Evolutionary conservation across 352 stramenopile genomes (phyloP).

Genomic region (Phytophthora ramorum): DNA sequence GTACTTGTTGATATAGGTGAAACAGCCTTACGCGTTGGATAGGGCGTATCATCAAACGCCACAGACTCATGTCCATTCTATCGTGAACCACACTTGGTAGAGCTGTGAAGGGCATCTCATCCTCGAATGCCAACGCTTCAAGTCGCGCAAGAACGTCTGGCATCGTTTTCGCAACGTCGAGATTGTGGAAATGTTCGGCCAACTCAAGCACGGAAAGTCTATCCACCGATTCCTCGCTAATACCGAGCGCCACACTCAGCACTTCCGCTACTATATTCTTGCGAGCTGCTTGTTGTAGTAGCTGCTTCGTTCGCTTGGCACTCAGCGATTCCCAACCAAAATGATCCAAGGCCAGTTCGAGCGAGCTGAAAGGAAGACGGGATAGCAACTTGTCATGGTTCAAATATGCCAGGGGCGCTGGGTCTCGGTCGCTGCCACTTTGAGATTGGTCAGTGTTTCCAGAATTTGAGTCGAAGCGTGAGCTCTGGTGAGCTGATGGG

Average conservation of each 20-base stretch:
- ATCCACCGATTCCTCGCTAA: slow-evolving; percentile 11
- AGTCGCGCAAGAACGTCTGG: slow-evolving; percentile 11
- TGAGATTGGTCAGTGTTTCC: slow-evolving; percentile 12
- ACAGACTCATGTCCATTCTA: slow-evolving; percentile 42
- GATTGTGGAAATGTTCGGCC: slow-evolving; percentile 18
- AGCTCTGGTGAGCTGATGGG: slow-evolving; percentile 3
- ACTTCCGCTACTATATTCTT: slow-evolving; percentile 6
- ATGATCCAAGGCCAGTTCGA: slow-evolving; percentile 26
- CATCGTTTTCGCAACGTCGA: slow-evolving; percentile 8
- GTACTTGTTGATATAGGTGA: slow-evolving; percentile 35
- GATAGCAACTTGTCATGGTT: slow-evolving; percentile 1
- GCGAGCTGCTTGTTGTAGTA: slow-evolving; percentile 6
- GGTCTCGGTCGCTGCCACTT: not conserved
- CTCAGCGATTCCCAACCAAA: slow-evolving; percentile 20
- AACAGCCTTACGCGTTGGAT: slow-evolving; percentile 47
- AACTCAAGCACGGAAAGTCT: slow-evolving; percentile 22
- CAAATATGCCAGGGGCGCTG: not conserved
- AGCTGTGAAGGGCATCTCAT: slow-evolving; percentile 14
- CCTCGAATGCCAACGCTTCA: slow-evolving; percentile 2
- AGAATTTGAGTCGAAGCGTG: not conserved
- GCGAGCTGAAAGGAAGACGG: slow-evolving; percentile 24
- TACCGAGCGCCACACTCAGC: slow-evolving; percentile 3
- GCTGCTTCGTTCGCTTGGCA: slow-evolving; percentile 18
- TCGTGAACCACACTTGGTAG: slow-evolving; percentile 32
- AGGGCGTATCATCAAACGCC: slow-evolving; percentile 48